phyloP scores from a whole-genome alignment of 2,329 filamentous ascomycete genomes.

The Lachnellula suecica region DNA sequence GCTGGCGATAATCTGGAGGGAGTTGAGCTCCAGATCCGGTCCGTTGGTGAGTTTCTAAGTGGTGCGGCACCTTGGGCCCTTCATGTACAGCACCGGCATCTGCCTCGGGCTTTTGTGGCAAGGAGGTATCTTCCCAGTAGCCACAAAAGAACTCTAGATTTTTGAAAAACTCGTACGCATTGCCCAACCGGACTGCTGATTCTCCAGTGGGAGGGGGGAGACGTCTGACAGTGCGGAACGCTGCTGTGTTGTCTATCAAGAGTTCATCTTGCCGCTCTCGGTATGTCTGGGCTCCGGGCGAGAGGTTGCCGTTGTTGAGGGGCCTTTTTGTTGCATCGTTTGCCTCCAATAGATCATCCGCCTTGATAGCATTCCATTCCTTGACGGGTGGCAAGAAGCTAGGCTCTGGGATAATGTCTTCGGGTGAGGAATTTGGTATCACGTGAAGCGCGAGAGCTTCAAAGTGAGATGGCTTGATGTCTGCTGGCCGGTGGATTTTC shows the following conservation, averaged over 20 bases:
- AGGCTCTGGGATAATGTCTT: slow-evolving; percentile 53
- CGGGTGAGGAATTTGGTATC: slow-evolving; percentile 46
- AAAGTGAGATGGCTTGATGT: slow-evolving; percentile 50
- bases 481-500: slow-evolving; percentile 50
- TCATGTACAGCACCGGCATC: slow-evolving; percentile 15
- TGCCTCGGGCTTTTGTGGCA: slow-evolving; percentile 16
- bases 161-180: slow-evolving; percentile 65
- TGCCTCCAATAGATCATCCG: slow-evolving; percentile 32
- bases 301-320: slow-evolving; percentile 52
- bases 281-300: slow-evolving; percentile 58
- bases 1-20: slow-evolving; percentile 57
- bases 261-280: slow-evolving; percentile 59
- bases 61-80: slow-evolving; percentile 17
- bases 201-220: slow-evolving; percentile 54
- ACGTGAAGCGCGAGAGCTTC: slow-evolving; percentile 58
- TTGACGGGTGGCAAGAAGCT: slow-evolving; percentile 50
- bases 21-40: slow-evolving; percentile 53
- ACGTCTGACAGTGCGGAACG: slow-evolving; percentile 61
- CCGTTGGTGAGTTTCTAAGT: slow-evolving; percentile 38
- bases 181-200: slow-evolving; percentile 55
- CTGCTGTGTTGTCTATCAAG: slow-evolving; percentile 53
- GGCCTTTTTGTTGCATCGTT: slow-evolving; percentile 48
- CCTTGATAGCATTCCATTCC: slow-evolving; percentile 44
- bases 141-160: slow-evolving; percentile 57
- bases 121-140: slow-evolving; percentile 63